A percentile compares a stretch with the other conserved stretches of the same genome.
phyloP scores from a whole-genome alignment of 2,329 filamentous ascomycete species.

The Tolypocladium sp. region DNA sequence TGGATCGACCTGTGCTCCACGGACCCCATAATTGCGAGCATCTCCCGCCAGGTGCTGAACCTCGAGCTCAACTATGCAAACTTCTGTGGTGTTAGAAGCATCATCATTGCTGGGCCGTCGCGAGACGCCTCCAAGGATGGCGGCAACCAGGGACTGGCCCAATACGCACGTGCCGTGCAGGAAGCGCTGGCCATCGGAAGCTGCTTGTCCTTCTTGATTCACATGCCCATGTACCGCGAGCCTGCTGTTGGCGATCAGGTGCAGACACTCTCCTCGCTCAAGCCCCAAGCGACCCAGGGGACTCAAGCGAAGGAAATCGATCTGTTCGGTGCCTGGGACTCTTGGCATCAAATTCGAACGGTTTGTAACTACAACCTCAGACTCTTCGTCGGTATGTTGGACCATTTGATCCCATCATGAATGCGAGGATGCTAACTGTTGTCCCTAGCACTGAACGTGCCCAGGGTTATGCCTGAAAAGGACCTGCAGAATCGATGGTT shows the following conservation, averaged over 20 bases:
- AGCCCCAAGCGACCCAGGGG: conserved; percentile 18
- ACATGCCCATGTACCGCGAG: conserved; percentile 76
- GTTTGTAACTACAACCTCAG: conserved; percentile 77
- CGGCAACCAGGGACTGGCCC: conserved; percentile 46
- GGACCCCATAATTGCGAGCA: conserved; percentile 72
- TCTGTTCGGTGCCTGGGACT: conserved; percentile 78
- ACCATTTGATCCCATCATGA: background rate
- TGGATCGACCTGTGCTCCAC: conserved; percentile 88
- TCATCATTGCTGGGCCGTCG: conserved; percentile 73
- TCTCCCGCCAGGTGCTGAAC: conserved; percentile 84
- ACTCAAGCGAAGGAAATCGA: conserved; percentile 44
- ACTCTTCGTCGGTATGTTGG: conserved; percentile 69
- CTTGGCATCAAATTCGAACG: conserved; percentile 81
- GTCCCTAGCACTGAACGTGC: conserved; percentile 43
- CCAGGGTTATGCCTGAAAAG: conserved; percentile 47
- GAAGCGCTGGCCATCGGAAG: conserved; percentile 68
- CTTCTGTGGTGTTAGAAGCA: conserved; percentile 81
- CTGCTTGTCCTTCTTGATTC: conserved; percentile 71
- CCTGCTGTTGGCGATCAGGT: conserved; percentile 45
- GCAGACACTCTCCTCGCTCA: conserved; percentile 40
- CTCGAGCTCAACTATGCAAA: conserved; percentile 90
- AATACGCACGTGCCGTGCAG: conserved; percentile 76
- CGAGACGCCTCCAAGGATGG: conserved; percentile 46
- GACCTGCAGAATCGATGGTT: conserved; percentile 60
- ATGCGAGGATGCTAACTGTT: background rate